Percentiles rank a stretch among this genome's conserved stretches.
These are phyloP conservation scores for Eucalyptus tenuipes DNA, from an alignment of 345 rosid species.

Conservation along the genomic window DNA sequence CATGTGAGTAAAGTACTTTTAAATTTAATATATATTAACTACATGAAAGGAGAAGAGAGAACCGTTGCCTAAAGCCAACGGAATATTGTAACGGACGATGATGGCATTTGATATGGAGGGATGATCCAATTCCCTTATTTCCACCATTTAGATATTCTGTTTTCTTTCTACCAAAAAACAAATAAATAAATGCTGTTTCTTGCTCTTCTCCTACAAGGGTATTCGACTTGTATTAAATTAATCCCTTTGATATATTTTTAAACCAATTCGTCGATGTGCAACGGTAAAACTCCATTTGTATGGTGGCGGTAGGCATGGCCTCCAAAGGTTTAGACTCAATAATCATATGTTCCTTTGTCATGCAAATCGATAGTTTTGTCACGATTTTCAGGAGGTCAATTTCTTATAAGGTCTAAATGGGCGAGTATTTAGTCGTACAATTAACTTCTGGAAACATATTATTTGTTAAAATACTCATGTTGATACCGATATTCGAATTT, in stretches of 20 bases:
- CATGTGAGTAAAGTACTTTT: neutral
- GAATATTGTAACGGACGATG: neutral
- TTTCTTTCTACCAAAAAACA: no score
- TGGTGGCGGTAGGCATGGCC: accelerated
- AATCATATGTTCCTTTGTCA: neutral
- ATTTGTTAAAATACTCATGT: neutral
- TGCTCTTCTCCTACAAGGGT: neutral
- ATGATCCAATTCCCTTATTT: neutral
- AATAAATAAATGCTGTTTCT: no score
- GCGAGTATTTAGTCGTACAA: neutral
- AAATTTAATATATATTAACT: neutral
- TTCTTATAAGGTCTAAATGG: neutral
- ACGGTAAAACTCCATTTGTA: accelerated
- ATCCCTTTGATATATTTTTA: neutral
- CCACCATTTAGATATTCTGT: neutral
- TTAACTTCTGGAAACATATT: neutral
- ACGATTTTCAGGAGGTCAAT: neutral
- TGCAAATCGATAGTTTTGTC: neutral
- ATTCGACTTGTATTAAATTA: neutral
- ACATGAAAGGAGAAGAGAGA: neutral
- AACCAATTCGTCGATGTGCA: neutral
- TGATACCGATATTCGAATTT: neutral
- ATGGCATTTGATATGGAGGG: neutral
- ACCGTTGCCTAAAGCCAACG: neutral
- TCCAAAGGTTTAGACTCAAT: neutral